Evolutionary conservation across 192 early-diverging fungal species (phyloP), one percentile per base, ranked within the genome.

Genomic region (Mortierella antarctica): DNA sequence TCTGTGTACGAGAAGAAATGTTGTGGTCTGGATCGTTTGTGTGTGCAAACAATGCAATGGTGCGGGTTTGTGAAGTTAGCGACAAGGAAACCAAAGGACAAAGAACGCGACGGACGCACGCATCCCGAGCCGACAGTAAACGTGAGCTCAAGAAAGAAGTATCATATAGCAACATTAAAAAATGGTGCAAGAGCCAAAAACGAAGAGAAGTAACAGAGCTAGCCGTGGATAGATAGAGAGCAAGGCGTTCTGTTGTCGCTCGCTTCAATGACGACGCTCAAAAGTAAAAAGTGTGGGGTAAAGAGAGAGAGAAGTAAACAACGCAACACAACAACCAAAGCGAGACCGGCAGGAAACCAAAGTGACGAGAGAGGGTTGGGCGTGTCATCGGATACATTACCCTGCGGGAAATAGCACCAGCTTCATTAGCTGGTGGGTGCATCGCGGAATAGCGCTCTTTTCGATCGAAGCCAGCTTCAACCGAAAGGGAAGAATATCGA

Each of bases 371-470:
- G 61, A 17, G 6, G 6, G 20, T 60, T 23, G 39, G 31, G 31
- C 31, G 31, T 31, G 31, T 31, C 31, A 31, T 31, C 31, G 31
- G 31, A 47, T 15, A 60, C 42, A 40, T 79, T 79, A 79, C 75
- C 69, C 69, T 67, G 75, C 56, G 47, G 75, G 75, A 21, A 79
- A 79, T 6, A 79, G 60, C 20, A 79, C 75, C 4, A 79, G 75
- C 23, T 79, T 79, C 75, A 79, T 79, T 11, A 79, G 75, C 31
- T 79, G 75, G 49, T 79, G 75, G n/a, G 75, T 79, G 52, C 75
- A 79, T 4, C 75, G 75, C 8, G 75, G 75, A 57, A 79, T 79
- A 64, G 70, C 75, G 15, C 21, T 52, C 69, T 79, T 79, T 23
- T 65, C 62, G 49, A 79, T 62, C 6, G 75, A 79, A 4, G 75